A percentile compares a stretch with the other conserved stretches of the same genome.
Evolutionary conservation across 208 protist species (phyloP).

Genomic region (Wallacemonas sp.): DNA sequence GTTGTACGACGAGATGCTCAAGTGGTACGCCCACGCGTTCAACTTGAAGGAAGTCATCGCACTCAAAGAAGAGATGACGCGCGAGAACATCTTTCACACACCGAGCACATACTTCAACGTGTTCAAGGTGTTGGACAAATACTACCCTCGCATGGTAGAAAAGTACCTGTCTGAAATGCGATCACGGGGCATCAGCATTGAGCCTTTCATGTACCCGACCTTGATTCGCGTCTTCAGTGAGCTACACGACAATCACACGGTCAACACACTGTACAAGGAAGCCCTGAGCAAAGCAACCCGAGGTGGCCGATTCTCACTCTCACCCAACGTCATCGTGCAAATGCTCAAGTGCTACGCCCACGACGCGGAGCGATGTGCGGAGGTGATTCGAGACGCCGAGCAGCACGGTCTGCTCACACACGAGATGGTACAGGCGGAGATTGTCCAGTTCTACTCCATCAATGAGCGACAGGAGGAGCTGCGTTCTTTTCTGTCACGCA

Average conservation of each 20-base stretch:
- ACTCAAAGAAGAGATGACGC: slow-evolving; percentile 88
- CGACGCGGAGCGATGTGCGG: slow-evolving; percentile 46
- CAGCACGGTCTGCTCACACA: slow-evolving; percentile 60
- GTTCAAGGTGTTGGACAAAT: slow-evolving; percentile 86
- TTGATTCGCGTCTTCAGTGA: slow-evolving; percentile 85
- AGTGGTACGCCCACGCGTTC: slow-evolving; percentile 82
- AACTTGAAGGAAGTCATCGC: slow-evolving; percentile 89
- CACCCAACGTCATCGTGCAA: slow-evolving; percentile 54
- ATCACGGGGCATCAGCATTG: slow-evolving; percentile 65
- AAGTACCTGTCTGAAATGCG: slow-evolving; percentile 88
- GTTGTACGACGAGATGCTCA: slow-evolving; percentile 89
- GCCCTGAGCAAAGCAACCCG: slow-evolving; percentile 44
- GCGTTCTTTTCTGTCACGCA: slow-evolving; percentile 49
- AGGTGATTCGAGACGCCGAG: slow-evolving; percentile 69
- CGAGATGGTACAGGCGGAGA: slow-evolving; percentile 78
- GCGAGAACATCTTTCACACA: slow-evolving; percentile 75
- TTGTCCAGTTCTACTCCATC: slow-evolving; percentile 63
- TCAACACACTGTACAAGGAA: slow-evolving; percentile 82
- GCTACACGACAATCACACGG: slow-evolving; percentile 49
- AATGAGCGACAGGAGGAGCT: slow-evolving; percentile 57
- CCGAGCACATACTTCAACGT: slow-evolving; percentile 80
- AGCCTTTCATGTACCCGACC: slow-evolving; percentile 84
- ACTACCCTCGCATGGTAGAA: slow-evolving; percentile 88
- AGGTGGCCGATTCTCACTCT: slow-evolving; percentile 42
- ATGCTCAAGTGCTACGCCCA: slow-evolving; percentile 62